These are phyloP conservation scores for Morella rubra DNA, from an alignment of 306 rosid genomes.

Conservation along the genomic window DNA sequence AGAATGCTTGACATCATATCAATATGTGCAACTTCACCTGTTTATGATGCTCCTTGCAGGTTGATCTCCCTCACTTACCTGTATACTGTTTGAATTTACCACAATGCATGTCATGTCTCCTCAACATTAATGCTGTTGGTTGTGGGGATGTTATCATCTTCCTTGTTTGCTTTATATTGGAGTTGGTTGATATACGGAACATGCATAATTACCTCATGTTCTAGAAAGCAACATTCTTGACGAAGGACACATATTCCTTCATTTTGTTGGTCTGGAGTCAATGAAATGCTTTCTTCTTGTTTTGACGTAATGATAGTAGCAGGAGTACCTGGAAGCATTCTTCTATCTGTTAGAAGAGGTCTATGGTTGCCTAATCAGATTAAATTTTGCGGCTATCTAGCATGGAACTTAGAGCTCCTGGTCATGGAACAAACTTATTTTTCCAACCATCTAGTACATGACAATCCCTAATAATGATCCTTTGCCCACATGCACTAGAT, in stretches of 20 bases:
- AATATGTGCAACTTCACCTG: not conserved
- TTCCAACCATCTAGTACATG: not conserved
- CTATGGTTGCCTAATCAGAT: not conserved
- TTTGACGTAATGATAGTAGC: not conserved
- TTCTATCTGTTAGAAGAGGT: not conserved
- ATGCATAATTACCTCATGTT: not conserved
- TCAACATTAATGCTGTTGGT: not conserved
- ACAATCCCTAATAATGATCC: not conserved
- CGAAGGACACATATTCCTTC: not conserved
- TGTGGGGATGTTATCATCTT: not conserved
- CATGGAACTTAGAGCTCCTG: not conserved
- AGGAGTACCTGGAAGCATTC: not conserved
- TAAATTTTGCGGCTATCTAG: not conserved
- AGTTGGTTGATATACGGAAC: not conserved
- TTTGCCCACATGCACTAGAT: not conserved
- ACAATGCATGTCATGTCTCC: not conserved
- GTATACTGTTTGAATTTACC: not conserved
- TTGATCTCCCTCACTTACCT: not conserved
- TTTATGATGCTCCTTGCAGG: not conserved
- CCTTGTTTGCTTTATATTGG: not conserved
- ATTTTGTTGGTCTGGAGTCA: not conserved
- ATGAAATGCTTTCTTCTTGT: not conserved
- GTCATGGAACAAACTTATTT: not conserved
- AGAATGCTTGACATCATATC: not conserved
- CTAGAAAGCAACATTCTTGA: not conserved